phyloP scores from a whole-genome alignment of 305 asterid genomes.

The Nicotiana rustica region DNA sequence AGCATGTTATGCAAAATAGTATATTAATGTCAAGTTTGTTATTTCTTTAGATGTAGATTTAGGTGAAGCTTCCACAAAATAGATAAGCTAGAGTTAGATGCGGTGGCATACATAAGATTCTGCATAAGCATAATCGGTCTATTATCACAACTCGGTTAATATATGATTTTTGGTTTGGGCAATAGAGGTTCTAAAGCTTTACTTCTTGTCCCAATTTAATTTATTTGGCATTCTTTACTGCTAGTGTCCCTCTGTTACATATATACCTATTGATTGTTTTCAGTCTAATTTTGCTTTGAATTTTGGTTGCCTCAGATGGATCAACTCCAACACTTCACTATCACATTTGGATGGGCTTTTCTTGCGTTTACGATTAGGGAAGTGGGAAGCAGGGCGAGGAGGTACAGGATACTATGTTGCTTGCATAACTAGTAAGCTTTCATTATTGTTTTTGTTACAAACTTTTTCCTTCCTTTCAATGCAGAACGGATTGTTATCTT shows the following conservation, averaged over 20 bases:
- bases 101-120: neutral
- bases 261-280: neutral
- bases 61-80: neutral
- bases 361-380: constrained; percentile 69
- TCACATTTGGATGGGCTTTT: constrained; percentile 67
- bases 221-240: neutral
- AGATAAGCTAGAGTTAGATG: neutral
- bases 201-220: neutral
- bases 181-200: neutral
- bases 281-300: neutral
- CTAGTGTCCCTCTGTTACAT: neutral
- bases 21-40: neutral
- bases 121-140: neutral
- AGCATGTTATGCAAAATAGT: neutral
- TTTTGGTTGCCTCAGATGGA: constrained; percentile 55
- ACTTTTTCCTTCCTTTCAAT: neutral
- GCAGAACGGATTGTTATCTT: neutral
- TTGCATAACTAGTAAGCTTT: constrained; percentile 62
- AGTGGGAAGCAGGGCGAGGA: constrained; percentile 58
- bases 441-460: neutral
- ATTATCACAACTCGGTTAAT: neutral
- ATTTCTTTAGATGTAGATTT: neutral
- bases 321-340: constrained; percentile 50
- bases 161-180: neutral
- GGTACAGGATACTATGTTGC: constrained; percentile 75